A percentile compares a stretch with the other conserved stretches of the same genome.
phyloP scores from a whole-genome alignment of 495 filamentous ascomycete genomes.

The Penicillium subrubescens region DNA sequence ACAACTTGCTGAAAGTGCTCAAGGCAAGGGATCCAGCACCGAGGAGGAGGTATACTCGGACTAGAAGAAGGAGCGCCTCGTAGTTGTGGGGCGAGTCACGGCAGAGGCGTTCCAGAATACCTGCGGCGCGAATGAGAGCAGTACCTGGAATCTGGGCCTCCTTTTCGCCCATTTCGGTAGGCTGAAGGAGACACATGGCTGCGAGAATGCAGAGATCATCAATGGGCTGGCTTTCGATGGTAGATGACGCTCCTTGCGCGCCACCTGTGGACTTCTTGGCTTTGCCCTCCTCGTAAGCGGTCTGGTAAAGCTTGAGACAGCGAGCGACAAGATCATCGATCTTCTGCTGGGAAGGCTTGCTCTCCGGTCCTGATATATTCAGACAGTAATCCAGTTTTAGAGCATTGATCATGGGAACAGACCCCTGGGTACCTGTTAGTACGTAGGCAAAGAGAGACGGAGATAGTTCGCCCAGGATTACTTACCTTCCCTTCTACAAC shows the following conservation, averaged over 20 bases:
- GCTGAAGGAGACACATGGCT: conserved; percentile 55
- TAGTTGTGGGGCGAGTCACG: conserved; percentile 59
- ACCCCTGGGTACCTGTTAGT: conserved; percentile 18
- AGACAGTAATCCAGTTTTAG: conserved; percentile 61
- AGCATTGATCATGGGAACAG: conserved; percentile 52
- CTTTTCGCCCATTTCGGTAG: conserved; percentile 27
- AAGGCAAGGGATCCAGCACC: conserved; percentile 58
- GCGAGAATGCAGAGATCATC: conserved; percentile 61
- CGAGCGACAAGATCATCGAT: conserved; percentile 48
- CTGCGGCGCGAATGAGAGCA: conserved; percentile 52
- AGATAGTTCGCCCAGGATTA: background rate
- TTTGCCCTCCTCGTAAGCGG: conserved; percentile 15
- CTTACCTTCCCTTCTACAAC: conserved; percentile 37
- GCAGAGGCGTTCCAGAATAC: conserved; percentile 53
- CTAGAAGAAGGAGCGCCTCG: conserved; percentile 55
- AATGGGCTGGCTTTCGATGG: conserved; percentile 58
- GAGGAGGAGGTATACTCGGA: conserved; percentile 55
- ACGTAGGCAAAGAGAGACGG: background rate
- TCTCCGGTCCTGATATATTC: conserved; percentile 43
- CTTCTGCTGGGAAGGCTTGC: conserved; percentile 30
- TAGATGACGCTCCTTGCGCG: conserved; percentile 23
- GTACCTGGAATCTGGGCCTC: conserved; percentile 31
- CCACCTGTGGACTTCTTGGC: background rate
- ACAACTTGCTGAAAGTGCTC: conserved; percentile 54
- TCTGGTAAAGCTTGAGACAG: conserved; percentile 50